These are phyloP conservation scores for Phytophthora sp. DNA, from an alignment of 352 stramenopile genomes.

Conservation along the genomic window DNA sequence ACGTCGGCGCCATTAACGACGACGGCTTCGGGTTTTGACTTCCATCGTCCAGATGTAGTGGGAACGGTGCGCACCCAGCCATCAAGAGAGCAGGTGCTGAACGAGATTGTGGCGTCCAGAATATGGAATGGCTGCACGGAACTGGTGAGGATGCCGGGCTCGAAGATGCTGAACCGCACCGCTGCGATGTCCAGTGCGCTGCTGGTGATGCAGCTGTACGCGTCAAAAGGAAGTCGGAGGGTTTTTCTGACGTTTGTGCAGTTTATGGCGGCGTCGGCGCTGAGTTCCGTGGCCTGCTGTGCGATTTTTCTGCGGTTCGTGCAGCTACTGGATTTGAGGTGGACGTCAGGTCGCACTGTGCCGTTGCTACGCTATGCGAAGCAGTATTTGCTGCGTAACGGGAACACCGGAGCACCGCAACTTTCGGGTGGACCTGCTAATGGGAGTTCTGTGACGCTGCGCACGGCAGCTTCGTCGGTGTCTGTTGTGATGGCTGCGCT, in stretches of 20 bases:
- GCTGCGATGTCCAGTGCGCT: constrained; percentile 73
- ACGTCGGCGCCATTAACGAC: constrained; percentile 33
- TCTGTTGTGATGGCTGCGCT: constrained; percentile 36
- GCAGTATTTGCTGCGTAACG: constrained; percentile 49
- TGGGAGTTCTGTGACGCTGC: constrained; percentile 19
- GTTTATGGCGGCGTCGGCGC: constrained; percentile 58
- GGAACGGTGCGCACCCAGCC: constrained; percentile 32
- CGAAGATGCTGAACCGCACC: constrained; percentile 66
- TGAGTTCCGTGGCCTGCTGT: constrained; percentile 73
- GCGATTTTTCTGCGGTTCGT: constrained; percentile 58
- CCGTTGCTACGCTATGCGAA: constrained; percentile 46
- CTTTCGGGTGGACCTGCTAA: constrained; percentile 26
- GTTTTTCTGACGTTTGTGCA: constrained; percentile 66
- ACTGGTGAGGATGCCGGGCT: constrained; percentile 64
- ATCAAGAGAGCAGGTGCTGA: constrained; percentile 56
- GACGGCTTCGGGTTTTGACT: constrained; percentile 69
- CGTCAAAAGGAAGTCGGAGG: constrained; percentile 64
- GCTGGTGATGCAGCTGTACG: constrained; percentile 78
- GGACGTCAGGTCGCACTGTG: constrained; percentile 32
- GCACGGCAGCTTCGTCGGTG: constrained; percentile 37
- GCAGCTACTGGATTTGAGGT: constrained; percentile 50
- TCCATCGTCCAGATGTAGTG: constrained; percentile 51
- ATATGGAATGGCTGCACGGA: constrained; percentile 65
- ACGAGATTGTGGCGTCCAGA: constrained; percentile 68
- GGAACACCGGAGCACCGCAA: constrained; percentile 26